These are phyloP conservation scores for Rhizophora mangle DNA, from an alignment of 345 rosid genomes.

Conservation along the genomic window DNA sequence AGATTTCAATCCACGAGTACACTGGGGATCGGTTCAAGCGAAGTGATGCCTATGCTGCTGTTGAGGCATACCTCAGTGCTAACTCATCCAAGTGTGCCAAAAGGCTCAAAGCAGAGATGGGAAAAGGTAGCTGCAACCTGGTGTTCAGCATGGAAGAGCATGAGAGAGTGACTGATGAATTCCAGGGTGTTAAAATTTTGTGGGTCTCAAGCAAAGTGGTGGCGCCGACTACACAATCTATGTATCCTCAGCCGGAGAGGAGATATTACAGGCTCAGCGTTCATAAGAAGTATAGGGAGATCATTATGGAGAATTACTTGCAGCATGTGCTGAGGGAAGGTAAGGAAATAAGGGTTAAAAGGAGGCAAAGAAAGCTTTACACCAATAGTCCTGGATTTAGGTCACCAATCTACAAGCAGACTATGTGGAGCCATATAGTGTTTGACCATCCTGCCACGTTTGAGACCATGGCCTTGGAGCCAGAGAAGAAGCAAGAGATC, in stretches of 20 bases:
- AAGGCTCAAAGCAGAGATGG: constrained; percentile 52
- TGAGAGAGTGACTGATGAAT: constrained; percentile 47
- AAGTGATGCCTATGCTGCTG: constrained; percentile 53
- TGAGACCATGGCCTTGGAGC: constrained; percentile 55
- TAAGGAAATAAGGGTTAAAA: constrained; percentile 40
- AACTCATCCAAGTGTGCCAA: constrained; percentile 42
- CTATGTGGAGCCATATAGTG: constrained; percentile 54
- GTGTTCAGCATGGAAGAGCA: constrained; percentile 54
- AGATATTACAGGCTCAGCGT: constrained; percentile 53
- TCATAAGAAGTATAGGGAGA: constrained; percentile 44
- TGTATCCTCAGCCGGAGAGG: constrained; percentile 50
- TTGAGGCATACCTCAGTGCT: constrained; percentile 49
- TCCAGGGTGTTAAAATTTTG: constrained; percentile 43
- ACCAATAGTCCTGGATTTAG: constrained; percentile 51
- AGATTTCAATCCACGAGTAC: constrained; percentile 48
- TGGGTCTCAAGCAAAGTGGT: constrained; percentile 43
- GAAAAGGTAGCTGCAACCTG: constrained; percentile 35
- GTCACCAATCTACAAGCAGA: constrained; percentile 47
- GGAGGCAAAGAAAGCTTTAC: constrained; percentile 63
- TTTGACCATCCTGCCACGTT: constrained; percentile 63
- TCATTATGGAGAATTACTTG: constrained; percentile 45
- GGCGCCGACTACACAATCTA: constrained; percentile 14
- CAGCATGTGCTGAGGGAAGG: constrained; percentile 50
- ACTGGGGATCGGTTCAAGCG: constrained; percentile 45
- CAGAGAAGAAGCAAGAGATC: constrained; percentile 50